Conservation (phyloP, 768 basidiomycete species). For the Saitozyma podzolica region DNA sequence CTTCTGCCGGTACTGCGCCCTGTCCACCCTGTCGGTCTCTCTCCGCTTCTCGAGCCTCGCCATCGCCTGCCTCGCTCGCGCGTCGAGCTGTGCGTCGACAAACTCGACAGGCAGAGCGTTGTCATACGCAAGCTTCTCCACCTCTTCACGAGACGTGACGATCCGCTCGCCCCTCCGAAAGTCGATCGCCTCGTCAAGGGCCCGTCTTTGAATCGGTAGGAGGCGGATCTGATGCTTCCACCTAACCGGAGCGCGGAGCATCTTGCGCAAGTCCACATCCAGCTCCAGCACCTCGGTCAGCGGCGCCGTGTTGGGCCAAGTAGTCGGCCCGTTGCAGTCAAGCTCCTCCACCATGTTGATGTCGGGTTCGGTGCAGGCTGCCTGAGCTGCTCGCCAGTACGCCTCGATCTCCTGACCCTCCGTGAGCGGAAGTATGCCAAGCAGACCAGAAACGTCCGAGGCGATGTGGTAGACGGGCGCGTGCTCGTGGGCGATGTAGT, state of each 20-base stretch:
- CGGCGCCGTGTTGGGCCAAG: constrained; percentile 2
- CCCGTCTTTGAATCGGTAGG: constrained; percentile 21
- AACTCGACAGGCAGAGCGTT: constrained; percentile 20
- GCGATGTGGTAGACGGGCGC: constrained; percentile 68
- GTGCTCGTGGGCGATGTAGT: constrained; percentile 64
- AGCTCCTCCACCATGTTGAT: constrained; percentile 4
- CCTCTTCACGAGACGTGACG: constrained; percentile 18
- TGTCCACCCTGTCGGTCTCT: neutral
- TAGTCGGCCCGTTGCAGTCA: neutral
- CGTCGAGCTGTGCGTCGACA: constrained; percentile 18
- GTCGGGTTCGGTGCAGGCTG: constrained; percentile 20
- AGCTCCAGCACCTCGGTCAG: constrained; percentile 7
- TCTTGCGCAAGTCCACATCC: constrained; percentile 4
- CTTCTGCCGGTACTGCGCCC: constrained; percentile 1
- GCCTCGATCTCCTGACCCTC: constrained; percentile 40
- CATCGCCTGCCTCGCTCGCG: constrained; percentile 1
- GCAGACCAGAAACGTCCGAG: constrained; percentile 59
- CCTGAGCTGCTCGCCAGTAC: constrained; percentile 20
- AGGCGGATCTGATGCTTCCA: constrained; percentile 24
- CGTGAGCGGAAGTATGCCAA: constrained; percentile 58
- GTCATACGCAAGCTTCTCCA: constrained; percentile 27
- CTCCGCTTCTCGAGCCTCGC: neutral
- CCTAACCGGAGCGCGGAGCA: constrained; percentile 9
- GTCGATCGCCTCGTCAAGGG: constrained; percentile 21
- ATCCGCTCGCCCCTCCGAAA: constrained; percentile 11